Evolutionary conservation across 192 early-diverging fungal species (phyloP).

Genomic region (Rhizophagus clarus): DNA sequence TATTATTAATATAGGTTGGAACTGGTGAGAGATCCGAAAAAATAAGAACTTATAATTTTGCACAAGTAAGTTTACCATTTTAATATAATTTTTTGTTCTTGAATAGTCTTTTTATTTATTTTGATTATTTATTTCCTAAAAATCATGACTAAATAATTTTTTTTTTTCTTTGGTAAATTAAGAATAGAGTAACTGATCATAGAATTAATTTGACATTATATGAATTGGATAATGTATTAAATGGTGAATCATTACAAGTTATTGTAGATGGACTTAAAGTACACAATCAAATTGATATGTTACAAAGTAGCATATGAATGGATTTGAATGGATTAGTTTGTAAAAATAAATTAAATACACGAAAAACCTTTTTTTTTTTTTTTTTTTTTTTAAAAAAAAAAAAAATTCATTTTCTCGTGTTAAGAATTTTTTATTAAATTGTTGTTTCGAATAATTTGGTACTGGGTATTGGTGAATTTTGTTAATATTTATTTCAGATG

Average conservation of each 20-base stretch:
- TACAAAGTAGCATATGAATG: not conserved
- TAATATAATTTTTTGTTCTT: not conserved
- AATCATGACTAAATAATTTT: too few species aligned
- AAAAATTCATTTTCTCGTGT: too few species aligned
- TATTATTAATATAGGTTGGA: constrained; percentile 43
- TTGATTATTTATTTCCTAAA: too few species aligned
- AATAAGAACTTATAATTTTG: constrained; percentile 82
- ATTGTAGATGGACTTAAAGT: constrained; percentile 45
- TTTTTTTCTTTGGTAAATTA: not conserved
- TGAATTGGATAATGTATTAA: constrained; percentile 67
- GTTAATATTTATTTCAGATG: too few species aligned
- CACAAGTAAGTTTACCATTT: constrained; percentile 50
- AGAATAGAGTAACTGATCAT: constrained; percentile 81
- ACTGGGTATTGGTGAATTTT: too few species aligned
- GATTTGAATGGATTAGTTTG: too few species aligned
- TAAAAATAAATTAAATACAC: too few species aligned
- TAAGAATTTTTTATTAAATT: too few species aligned
- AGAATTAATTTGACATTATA: constrained; percentile 74
- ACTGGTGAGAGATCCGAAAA: constrained; percentile 79
- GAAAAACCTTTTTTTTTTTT: too few species aligned
- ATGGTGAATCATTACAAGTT: constrained; percentile 51
- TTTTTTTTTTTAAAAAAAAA: too few species aligned
- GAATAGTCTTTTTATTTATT: too few species aligned
- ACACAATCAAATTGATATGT: constrained; percentile 38
- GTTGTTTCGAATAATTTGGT: too few species aligned